A percentile compares a stretch with the other conserved stretches of the same genome.
Evolutionary conservation across 139 green algal species (phyloP).

Genomic region (Picochlorum costavermella): DNA sequence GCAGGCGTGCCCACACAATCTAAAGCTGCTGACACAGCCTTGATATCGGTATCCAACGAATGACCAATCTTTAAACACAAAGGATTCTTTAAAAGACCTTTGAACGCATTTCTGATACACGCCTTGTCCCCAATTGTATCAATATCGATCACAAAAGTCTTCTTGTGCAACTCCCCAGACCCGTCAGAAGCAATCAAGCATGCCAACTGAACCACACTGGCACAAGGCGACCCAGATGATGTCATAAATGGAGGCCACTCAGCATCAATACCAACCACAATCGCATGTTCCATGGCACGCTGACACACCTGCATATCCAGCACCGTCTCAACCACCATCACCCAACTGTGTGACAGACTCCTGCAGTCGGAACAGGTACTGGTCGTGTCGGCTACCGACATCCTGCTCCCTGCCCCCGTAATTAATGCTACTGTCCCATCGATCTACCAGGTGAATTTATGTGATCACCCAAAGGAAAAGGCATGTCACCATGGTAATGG

Average conservation of each 20-base stretch:
- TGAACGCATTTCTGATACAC: not conserved
- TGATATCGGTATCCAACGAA: not conserved
- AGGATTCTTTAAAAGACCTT: not conserved
- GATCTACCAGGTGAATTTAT: too few relatives aligned
- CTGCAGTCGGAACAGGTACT: not conserved
- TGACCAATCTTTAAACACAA: not conserved
- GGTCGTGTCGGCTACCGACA: slow-evolving; percentile 6
- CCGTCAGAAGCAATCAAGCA: not conserved
- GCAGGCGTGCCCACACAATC: slow-evolving; percentile 11
- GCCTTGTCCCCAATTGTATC: not conserved
- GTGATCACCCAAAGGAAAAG: too few relatives aligned
- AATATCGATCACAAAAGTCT: not conserved
- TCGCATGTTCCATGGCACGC: not conserved
- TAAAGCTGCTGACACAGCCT: slow-evolving; percentile 11
- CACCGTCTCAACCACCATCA: not conserved
- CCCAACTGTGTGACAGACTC: not conserved
- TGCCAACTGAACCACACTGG: slow-evolving; percentile 27
- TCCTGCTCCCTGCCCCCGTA: not conserved
- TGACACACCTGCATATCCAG: not conserved
- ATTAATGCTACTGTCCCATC: too few relatives aligned
- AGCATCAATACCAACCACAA: slow-evolving; percentile 19
- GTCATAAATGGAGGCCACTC: slow-evolving; percentile 27
- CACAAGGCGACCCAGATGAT: not conserved
- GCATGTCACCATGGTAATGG: too few relatives aligned
- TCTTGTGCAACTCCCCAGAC: not conserved